A percentile compares a stretch with the other conserved stretches of the same genome.
These are phyloP conservation scores for Yarrowia bubula DNA, from an alignment of 805 yeast genomes.

Conservation along the genomic window DNA sequence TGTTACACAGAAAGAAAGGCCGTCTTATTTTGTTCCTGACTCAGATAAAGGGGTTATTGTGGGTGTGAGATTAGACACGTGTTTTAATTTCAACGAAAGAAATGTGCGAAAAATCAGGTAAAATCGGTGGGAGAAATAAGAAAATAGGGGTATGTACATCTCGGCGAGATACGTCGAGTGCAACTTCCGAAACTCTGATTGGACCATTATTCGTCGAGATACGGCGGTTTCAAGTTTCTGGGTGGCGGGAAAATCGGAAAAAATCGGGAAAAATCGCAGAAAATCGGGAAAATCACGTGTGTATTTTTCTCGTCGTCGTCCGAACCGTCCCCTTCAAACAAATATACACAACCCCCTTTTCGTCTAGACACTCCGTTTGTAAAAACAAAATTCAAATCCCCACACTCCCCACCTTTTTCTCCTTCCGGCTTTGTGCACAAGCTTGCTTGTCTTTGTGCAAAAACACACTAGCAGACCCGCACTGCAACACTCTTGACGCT, in stretches of 20 bases:
- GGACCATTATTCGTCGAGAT: too few species aligned
- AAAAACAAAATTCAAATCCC: not conserved
- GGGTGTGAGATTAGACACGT: not conserved
- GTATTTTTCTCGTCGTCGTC: not conserved
- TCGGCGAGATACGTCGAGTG: too few species aligned
- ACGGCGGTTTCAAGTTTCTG: not conserved
- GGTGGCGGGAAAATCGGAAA: not conserved
- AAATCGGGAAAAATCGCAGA: not conserved
- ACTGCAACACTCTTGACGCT: slow-evolving; percentile 4
- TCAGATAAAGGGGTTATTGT: not conserved
- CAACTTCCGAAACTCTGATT: too few species aligned
- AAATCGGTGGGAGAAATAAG: too few species aligned
- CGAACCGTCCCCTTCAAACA: not conserved
- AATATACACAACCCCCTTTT: not conserved
- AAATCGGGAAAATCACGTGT: not conserved
- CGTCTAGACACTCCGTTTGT: not conserved
- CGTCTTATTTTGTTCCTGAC: not conserved
- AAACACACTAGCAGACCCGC: slow-evolving; percentile 11
- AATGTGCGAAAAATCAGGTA: not conserved
- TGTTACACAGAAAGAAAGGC: not conserved
- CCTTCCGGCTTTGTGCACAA: not conserved
- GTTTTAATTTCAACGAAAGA: not conserved
- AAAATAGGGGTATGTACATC: too few species aligned
- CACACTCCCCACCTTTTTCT: slow-evolving; percentile 10
- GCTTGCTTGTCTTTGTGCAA: slow-evolving; percentile 2